phyloP scores from a whole-genome alignment of 2,329 filamentous ascomycete species.

The Aureobasidium leucospermi region DNA sequence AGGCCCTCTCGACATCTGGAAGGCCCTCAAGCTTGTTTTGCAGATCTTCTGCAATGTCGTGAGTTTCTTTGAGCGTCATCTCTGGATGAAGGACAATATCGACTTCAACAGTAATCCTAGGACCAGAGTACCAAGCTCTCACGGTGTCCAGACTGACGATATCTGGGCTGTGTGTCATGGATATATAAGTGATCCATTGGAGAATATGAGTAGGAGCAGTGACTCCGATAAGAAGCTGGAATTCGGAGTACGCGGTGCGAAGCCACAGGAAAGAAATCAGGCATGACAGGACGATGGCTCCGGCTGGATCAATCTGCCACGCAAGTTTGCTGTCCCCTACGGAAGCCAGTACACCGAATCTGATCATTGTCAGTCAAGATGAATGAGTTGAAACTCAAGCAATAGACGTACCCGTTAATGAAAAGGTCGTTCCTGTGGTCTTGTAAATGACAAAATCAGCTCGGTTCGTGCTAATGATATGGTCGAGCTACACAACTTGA shows the following conservation, averaged over 20 bases:
- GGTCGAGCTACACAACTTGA: too few relatives aligned
- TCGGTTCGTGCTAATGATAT: too few relatives aligned
- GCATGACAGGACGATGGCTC: conserved; percentile 74
- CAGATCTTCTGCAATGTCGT: conserved; percentile 88
- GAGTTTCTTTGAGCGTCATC: conserved; percentile 66
- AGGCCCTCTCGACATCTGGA: conserved; percentile 85
- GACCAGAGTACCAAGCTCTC: conserved; percentile 82
- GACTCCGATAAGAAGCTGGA: conserved; percentile 83
- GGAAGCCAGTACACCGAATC: conserved; percentile 70
- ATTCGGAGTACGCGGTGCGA: conserved; percentile 78
- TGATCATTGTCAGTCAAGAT: background rate
- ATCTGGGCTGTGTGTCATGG: conserved; percentile 75
- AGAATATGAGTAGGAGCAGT: conserved; percentile 77
- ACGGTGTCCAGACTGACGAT: conserved; percentile 92
- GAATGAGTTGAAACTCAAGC: background rate
- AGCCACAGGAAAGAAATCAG: conserved; percentile 77
- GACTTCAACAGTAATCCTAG: conserved; percentile 86
- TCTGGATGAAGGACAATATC: conserved; percentile 87
- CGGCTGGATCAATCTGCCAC: conserved; percentile 95
- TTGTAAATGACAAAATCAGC: background rate
- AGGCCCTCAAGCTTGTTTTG: conserved; percentile 91
- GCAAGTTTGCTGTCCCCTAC: conserved; percentile 78
- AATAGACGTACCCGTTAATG: conserved; percentile 60
- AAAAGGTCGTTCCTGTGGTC: conserved; percentile 97
- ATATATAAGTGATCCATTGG: conserved; percentile 93